A percentile compares a stretch with the other conserved stretches of the same genome.
These are phyloP conservation scores for Coleophoma cylindrospora DNA, from an alignment of 2,329 filamentous ascomycete species.

Conservation along the genomic window DNA sequence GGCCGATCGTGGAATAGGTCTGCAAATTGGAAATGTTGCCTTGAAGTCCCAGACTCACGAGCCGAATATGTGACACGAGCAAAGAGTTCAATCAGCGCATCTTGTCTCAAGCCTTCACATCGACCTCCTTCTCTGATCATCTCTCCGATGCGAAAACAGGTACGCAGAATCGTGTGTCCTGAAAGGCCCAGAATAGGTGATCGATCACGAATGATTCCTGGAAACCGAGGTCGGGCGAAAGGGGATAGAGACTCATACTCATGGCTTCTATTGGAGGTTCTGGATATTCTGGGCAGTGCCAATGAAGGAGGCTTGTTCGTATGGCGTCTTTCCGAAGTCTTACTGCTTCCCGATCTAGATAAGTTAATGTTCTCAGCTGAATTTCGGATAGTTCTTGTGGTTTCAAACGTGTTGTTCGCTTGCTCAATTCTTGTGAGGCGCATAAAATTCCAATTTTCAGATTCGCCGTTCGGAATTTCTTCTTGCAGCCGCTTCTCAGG, in stretches of 20 bases:
- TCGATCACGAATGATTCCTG: conserved; percentile 40
- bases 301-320: background rate
- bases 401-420: too few relatives aligned
- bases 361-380: too few relatives aligned
- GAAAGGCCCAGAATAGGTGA: conserved; percentile 49
- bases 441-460: conserved; percentile 21
- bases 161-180: conserved; percentile 41
- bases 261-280: too few relatives aligned
- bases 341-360: too few relatives aligned
- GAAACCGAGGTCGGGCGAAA: conserved; percentile 48
- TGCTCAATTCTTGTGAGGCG: background rate
- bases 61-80: conserved; percentile 53
- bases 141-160: conserved; percentile 61
- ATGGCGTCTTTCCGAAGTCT: too few relatives aligned
- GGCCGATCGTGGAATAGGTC: conserved; percentile 56
- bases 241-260: conserved; percentile 27
- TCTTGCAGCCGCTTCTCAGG: too few relatives aligned
- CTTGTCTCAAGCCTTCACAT: conserved; percentile 39
- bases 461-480: background rate
- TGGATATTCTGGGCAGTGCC: background rate
- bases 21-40: conserved; percentile 59
- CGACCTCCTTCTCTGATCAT: conserved; percentile 43
- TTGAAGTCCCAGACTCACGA: conserved; percentile 41
- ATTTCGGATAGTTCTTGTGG: too few relatives aligned
- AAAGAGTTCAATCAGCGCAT: conserved; percentile 59